These are phyloP conservation scores for Psilocybe cubensis DNA, from an alignment of 768 basidiomycete genomes.

Conservation along the genomic window DNA sequence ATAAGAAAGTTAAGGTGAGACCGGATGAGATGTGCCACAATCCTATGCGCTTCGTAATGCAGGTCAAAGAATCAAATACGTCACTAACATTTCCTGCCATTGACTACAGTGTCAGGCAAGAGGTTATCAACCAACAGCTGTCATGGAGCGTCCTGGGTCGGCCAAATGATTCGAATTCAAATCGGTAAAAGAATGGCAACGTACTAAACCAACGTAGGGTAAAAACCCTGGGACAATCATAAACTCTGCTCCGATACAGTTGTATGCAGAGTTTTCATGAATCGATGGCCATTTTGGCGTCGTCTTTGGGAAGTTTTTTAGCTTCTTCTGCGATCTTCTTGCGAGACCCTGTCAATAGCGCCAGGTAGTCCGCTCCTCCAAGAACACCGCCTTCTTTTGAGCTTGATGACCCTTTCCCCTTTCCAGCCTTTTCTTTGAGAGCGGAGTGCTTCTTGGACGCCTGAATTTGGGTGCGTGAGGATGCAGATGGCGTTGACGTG, in stretches of 20 bases:
- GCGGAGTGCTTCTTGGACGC: constrained; percentile 52
- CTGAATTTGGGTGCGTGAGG: constrained; percentile 40
- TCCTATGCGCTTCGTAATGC: neutral
- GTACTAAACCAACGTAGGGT: too few species aligned
- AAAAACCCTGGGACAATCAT: neutral
- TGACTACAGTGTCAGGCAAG: neutral
- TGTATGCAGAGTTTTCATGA: neutral
- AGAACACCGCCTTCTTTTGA: constrained; percentile 47
- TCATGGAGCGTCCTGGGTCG: neutral
- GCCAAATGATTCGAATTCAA: neutral
- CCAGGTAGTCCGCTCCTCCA: constrained; percentile 79
- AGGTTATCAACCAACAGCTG: neutral
- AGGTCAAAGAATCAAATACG: neutral
- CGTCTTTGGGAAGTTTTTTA: constrained; percentile 53
- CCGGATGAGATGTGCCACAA: neutral
- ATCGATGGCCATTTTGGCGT: neutral
- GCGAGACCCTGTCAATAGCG: constrained; percentile 71
- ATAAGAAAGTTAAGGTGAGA: too few species aligned
- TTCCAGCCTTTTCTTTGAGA: constrained; percentile 47
- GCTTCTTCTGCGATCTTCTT: constrained; percentile 70
- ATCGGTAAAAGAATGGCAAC: too few species aligned
- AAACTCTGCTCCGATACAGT: neutral
- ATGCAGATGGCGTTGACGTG: constrained; percentile 19
- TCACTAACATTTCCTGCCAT: neutral
- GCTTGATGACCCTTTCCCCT: constrained; percentile 12